Conservation (phyloP, 2,329 filamentous ascomycete genomes). For the Thelonectria olida region DNA sequence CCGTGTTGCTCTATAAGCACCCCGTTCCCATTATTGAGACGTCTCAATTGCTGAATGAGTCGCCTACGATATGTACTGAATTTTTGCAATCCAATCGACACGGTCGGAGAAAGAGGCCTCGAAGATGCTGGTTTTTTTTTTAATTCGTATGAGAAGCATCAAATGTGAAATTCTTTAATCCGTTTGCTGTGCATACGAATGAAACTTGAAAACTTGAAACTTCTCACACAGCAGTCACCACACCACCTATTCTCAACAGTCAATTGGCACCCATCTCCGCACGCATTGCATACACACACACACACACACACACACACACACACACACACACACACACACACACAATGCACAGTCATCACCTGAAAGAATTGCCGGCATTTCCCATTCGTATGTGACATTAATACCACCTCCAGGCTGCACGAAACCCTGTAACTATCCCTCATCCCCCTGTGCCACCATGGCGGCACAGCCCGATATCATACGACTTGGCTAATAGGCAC, state of each 20-base stretch:
- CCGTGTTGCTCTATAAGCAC: too few species aligned
- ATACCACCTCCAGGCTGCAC: slow-evolving; percentile 2
- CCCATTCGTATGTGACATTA: background rate
- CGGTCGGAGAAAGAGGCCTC: too few species aligned
- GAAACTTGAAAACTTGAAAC: background rate
- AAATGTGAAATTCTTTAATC: too few species aligned
- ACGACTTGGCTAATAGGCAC: slow-evolving; percentile 4
- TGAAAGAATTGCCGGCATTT: too few species aligned
- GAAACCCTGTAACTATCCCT: slow-evolving; percentile 11
- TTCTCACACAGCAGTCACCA: background rate
- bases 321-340: background rate
- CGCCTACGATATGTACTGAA: too few species aligned
- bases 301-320: background rate
- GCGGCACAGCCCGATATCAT: slow-evolving; percentile 21
- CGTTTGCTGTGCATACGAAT: too few species aligned
- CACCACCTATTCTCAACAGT: background rate
- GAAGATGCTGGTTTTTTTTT: too few species aligned
- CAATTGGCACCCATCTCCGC: background rate
- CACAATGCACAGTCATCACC: too few species aligned
- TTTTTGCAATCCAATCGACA: too few species aligned
- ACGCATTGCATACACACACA: background rate
- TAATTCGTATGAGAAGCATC: too few species aligned
- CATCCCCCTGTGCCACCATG: slow-evolving; percentile 10
- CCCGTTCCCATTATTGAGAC: too few species aligned
- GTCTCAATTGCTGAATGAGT: too few species aligned